Evolutionary conservation across 2,329 filamentous ascomycete genomes (phyloP).

Genomic region (Stagonosporopsis vannaccii): DNA sequence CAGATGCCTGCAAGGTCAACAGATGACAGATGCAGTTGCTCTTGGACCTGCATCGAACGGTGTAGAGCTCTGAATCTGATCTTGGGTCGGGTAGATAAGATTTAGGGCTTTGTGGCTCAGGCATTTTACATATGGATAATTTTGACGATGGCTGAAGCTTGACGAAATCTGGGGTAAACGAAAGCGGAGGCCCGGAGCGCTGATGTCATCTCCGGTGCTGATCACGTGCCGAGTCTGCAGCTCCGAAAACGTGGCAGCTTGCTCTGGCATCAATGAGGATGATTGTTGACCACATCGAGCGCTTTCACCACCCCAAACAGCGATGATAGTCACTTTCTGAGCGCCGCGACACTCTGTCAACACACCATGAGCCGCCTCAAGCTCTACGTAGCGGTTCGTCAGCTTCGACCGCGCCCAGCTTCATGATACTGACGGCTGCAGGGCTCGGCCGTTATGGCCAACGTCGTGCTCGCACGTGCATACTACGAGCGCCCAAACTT

Average conservation of each 20-base stretch:
- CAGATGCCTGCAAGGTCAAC: slow-evolving; percentile 18
- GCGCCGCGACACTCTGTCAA: slow-evolving; percentile 9
- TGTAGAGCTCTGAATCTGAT: background rate
- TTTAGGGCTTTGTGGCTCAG: background rate
- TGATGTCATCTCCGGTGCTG: slow-evolving; percentile 11
- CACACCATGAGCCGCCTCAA: slow-evolving; percentile 44
- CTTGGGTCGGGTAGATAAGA: background rate
- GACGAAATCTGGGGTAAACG: background rate
- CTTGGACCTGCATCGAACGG: slow-evolving; percentile 1
- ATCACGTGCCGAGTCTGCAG: slow-evolving; percentile 17
- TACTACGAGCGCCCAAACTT: slow-evolving; percentile 97
- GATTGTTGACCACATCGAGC: slow-evolving; percentile 7
- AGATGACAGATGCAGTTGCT: slow-evolving; percentile 8
- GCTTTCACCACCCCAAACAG: slow-evolving; percentile 17
- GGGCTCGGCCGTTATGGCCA: slow-evolving; percentile 81
- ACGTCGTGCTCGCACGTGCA: slow-evolving; percentile 83
- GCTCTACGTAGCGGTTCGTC: slow-evolving; percentile 45
- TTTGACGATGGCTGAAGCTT: background rate
- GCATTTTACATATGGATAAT: background rate
- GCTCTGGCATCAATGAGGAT: slow-evolving; percentile 11
- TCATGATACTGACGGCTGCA: slow-evolving; percentile 31
- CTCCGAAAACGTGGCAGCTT: slow-evolving; percentile 23
- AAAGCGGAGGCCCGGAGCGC: slow-evolving; percentile 7
- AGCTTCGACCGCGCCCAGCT: background rate
- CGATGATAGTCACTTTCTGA: slow-evolving; percentile 21